These are phyloP conservation scores for Boletus subcaerulescens DNA, from an alignment of 768 basidiomycete genomes.

Conservation along the genomic window DNA sequence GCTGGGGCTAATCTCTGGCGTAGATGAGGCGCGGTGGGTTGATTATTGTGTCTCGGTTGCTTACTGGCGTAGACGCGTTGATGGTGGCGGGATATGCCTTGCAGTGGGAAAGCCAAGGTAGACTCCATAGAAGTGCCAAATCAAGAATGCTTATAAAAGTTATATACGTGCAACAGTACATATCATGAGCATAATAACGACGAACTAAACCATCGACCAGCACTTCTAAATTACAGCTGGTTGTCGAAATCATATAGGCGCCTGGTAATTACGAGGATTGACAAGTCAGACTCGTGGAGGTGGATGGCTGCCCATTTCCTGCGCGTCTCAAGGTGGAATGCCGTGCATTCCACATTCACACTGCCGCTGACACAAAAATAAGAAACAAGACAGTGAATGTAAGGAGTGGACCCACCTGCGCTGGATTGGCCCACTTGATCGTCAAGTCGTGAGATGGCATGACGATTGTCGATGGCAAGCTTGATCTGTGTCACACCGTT, in stretches of 20 bases:
- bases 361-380: constrained; percentile 2
- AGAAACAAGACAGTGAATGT: not conserved
- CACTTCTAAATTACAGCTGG: not conserved
- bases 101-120: no score
- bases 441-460: constrained; percentile 7
- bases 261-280: not conserved
- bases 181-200: not conserved
- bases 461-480: constrained; percentile 10
- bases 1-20: no score
- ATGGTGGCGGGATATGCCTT: no score
- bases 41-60: no score
- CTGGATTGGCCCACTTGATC: not conserved
- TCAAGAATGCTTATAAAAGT: no score
- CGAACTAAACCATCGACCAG: not conserved
- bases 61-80: no score
- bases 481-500: not conserved
- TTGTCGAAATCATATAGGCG: no score
- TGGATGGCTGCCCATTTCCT: not conserved
- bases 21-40: no score
- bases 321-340: not conserved
- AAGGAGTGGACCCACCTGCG: not conserved
- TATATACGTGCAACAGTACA: not conserved
- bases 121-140: no score
- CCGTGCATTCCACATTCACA: constrained; percentile 1
- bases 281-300: not conserved